Evolutionary conservation across 768 basidiomycete genomes (phyloP).

Genomic region (Glaciozyma martinii): DNA sequence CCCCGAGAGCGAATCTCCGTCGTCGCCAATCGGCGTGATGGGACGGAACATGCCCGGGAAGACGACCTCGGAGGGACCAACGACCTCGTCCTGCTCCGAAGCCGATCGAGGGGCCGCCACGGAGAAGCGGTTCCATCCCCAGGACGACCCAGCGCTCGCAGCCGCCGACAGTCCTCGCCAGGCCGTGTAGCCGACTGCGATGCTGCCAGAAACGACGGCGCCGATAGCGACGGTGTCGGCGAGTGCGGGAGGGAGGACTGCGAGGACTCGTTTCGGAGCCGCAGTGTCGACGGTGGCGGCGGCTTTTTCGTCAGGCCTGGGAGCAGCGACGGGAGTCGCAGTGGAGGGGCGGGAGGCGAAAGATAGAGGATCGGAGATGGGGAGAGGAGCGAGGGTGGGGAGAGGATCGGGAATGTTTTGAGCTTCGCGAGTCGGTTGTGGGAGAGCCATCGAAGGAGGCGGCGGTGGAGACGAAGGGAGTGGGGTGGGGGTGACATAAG

Average conservation of each 20-base stretch:
- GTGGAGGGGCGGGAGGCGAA: too few species aligned
- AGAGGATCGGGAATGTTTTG: not conserved
- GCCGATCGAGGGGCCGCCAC: not conserved
- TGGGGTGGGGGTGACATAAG: not conserved
- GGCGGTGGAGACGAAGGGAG: not conserved
- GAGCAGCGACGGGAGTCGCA: not conserved
- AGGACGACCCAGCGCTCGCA: not conserved
- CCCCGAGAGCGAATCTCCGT: not conserved
- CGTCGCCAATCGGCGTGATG: too few species aligned
- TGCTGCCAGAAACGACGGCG: constrained; percentile 18
- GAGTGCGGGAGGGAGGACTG: not conserved
- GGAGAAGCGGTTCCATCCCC: not conserved
- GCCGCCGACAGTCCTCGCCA: constrained; percentile 8
- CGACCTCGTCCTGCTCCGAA: not conserved
- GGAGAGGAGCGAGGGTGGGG: not conserved
- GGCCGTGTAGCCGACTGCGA: constrained; percentile 10
- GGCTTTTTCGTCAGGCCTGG: not conserved
- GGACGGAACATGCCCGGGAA: too few species aligned
- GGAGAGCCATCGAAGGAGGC: not conserved
- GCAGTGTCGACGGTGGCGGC: not conserved
- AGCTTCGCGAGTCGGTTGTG: not conserved
- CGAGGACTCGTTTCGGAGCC: not conserved
- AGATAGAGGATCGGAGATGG: too few species aligned
- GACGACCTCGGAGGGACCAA: too few species aligned
- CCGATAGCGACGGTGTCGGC: not conserved